A percentile compares a stretch with the other conserved stretches of the same genome.
Evolutionary conservation across 345 rosid species (phyloP).

Genomic region (Rubroshorea leprosula): DNA sequence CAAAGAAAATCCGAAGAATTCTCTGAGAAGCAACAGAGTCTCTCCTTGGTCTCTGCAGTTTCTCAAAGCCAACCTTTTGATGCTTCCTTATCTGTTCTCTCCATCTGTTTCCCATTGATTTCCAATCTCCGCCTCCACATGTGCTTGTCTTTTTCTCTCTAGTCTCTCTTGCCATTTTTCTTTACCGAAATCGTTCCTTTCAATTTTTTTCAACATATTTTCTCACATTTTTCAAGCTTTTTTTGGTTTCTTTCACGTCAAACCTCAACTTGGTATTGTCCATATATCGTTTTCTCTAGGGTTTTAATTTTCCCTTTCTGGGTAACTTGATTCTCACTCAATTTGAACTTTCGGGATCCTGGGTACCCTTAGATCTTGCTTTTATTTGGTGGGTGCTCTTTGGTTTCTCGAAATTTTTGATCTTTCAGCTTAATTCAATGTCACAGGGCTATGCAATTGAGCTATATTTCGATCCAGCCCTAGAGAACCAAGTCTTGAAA

Average conservation of each 20-base stretch:
- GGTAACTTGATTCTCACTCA: constrained; percentile 3
- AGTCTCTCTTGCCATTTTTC: neutral
- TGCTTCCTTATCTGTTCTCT: constrained; percentile 5
- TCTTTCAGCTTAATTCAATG: constrained; percentile 30
- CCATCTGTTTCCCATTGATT: neutral
- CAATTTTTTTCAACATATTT: neutral
- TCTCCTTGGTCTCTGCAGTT: neutral
- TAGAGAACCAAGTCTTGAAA: constrained; percentile 92
- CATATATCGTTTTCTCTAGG: neutral
- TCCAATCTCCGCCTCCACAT: neutral
- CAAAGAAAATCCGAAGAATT: constrained; percentile 5
- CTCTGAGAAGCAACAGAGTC: neutral
- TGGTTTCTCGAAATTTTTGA: constrained; percentile 2
- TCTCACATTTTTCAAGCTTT: neutral
- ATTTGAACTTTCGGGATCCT: constrained; percentile 4
- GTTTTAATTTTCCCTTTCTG: neutral
- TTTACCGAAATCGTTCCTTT: neutral
- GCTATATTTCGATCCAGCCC: constrained; percentile 95
- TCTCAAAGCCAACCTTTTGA: neutral
- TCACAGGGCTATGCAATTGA: constrained; percentile 82
- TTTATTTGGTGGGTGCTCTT: constrained; percentile 12
- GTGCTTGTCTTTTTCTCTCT: neutral
- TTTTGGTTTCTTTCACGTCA: neutral
- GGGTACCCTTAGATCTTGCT: constrained; percentile 18
- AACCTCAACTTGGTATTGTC: neutral